Base-by-base conservation (phyloP, 495 filamentous ascomycete species). In the Delitschia confertaspora region DNA sequence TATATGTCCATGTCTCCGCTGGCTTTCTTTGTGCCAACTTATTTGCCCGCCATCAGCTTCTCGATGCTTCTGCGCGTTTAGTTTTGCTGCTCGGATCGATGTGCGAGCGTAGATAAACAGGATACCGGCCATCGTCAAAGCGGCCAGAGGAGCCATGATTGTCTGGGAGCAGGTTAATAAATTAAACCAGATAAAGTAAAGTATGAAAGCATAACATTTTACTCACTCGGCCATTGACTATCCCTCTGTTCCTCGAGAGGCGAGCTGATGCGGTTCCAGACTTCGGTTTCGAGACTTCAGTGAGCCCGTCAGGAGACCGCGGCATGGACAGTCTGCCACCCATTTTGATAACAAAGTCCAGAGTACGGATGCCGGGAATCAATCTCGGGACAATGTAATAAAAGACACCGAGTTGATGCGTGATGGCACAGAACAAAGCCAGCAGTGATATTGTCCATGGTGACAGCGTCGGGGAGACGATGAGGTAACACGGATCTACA, bases 81-180 rank as follows among this genome's bases (percentile, higher is more conserved):
- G 41, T 27, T 67, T 68, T 6, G 68, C 68, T 0, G 63, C 64
- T 22, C 56, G 56, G 37, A 71, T 71, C 31, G 60, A 65, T 7
- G 60, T 65, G 13, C 66, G 58, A 1, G 64, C 55, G 47, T 71
- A 71, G 4, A 67, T 59, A 42, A 69, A 65, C 24, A 70, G 62
- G 3, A 71, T 41, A 20, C 57, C 23, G n/a, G 68, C 68, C 68
- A 70, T 69, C 3, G 64, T 69, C n/a, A 67, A 45, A 2, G 68
- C 67, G 8, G 66, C 68, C 2, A 65, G 41, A 6, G 67, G 67
- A 30, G 61, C 60, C 21, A 57, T 50, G 29, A 63, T 35, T 1
- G 58, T 65, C 57, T 60, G 30, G 18, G 38, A 27, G 38, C 9
- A 6, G 31, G 18, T 38, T 6, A 35, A 10, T 19, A 35, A 24